Base-by-base conservation (phyloP, 331 rosid genomes). In the Cydonia oblonga region DNA sequence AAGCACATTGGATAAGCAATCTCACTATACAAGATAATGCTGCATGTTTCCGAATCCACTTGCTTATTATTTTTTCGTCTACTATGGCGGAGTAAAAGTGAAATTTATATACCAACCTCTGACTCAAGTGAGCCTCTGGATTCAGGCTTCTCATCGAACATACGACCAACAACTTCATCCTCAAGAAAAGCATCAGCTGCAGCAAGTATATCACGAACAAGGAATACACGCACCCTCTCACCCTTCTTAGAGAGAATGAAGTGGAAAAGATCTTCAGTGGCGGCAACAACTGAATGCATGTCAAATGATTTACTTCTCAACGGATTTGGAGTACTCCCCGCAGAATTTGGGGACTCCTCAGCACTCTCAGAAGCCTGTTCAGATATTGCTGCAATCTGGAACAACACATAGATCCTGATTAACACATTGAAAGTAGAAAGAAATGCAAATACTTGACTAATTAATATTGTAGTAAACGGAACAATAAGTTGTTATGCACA, bases 191-290 rank as follows among this genome's bases (percentile, higher is more conserved):
- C 79, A 78, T 91, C 90, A 67, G 92, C 90, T 24, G 87, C 93
- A 65, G 75, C 84, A 67, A 91, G 77, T 72, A 91, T 87, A 81
- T 95, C 97, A 26, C 87, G 89, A 49, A 89, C 82, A 75, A 95
- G 91, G 85, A 85, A 91, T 73, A 89, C 86, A 10, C 97, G 97
- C 66, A 95, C 96, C 79, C 98, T 88, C 64, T 74, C 76, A 75
- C 98, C 98, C 85, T 95, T 91, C 46, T 85, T 81, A 11, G 98
- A 91, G 63, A 95, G 81, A 84, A 95, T 84, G 86, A 95, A 95
- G 53, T 33, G 80, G 7, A 95, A 54, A 77, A 88, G 91, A 86
- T 95, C 96, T 81, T 95, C 98, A 33, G 96, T 88, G 60, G 99
- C 91, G 51, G 91, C 85, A 63, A 95, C 96, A 4, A 95, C 99